Conservation (phyloP, 805 yeast species). For the Candida bentonensis region DNA sequence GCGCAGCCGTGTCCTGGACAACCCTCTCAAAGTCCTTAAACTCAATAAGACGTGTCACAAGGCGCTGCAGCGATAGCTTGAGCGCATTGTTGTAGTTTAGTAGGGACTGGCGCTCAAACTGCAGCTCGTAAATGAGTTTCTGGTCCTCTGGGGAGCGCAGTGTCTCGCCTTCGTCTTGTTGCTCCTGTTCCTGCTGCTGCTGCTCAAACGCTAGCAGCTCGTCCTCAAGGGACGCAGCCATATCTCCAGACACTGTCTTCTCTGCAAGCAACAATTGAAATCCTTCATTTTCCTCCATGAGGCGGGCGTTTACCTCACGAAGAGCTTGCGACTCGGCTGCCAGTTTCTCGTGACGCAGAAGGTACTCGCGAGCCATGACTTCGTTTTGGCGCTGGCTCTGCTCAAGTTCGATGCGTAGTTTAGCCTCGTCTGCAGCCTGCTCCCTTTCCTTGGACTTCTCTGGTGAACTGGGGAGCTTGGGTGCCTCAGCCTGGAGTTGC, state of each 20-base stretch:
- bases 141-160: background rate
- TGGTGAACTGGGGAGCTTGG: background rate
- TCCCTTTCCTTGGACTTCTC: conserved; percentile 4
- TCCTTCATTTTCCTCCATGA: conserved; percentile 22
- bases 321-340: conserved; percentile 14
- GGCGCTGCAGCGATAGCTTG: conserved; percentile 18
- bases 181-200: conserved; percentile 3
- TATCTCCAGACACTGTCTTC: conserved; percentile 16
- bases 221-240: background rate
- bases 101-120: conserved; percentile 17
- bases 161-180: conserved; percentile 1
- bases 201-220: conserved; percentile 7
- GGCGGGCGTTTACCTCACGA: conserved; percentile 13
- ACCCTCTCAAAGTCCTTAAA: conserved; percentile 16
- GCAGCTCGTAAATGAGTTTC: conserved; percentile 10
- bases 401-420: conserved; percentile 11
- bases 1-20: conserved; percentile 12
- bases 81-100: conserved; percentile 21
- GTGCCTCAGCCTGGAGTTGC: background rate
- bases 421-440: conserved; percentile 6
- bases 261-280: conserved; percentile 22
- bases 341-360: conserved; percentile 14
- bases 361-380: conserved; percentile 18
- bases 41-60: conserved; percentile 22
- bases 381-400: conserved; percentile 17